Percentiles rank a stretch among this genome's conserved stretches.
Conservation (phyloP, 1,139 yeast genomes). For the Hansenula sp. region DNA sequence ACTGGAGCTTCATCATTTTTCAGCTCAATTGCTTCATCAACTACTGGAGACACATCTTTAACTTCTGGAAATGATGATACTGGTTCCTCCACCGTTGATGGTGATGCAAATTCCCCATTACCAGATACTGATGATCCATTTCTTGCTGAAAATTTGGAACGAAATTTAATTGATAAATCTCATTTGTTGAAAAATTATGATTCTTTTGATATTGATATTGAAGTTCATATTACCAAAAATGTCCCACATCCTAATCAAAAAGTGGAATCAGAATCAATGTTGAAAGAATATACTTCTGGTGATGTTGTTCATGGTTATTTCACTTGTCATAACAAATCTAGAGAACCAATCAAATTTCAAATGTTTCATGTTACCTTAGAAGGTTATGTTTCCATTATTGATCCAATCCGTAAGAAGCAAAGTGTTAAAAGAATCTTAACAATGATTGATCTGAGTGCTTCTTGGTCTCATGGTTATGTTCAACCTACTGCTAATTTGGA, state of each 20-base stretch:
- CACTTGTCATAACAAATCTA: slow-evolving; percentile 41
- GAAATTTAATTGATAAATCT: slow-evolving; percentile 1
- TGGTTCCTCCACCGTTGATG: neutral
- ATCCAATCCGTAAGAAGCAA: slow-evolving; percentile 23
- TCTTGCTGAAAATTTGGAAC: neutral
- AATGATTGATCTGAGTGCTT: slow-evolving; percentile 41
- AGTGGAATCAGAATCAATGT: slow-evolving; percentile 27
- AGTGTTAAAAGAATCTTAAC: slow-evolving; percentile 33
- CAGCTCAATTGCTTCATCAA: too few relatives aligned
- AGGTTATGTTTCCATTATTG: slow-evolving; percentile 36
- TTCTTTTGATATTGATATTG: neutral
- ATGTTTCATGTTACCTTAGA: slow-evolving; percentile 58
- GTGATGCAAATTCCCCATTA: neutral
- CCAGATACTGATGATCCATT: neutral
- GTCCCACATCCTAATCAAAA: slow-evolving; percentile 25
- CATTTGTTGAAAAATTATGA: neutral
- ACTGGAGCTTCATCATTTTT: too few relatives aligned
- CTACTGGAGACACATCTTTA: neutral
- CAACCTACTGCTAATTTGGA: slow-evolving; percentile 42
- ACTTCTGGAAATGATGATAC: neutral
- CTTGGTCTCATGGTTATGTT: slow-evolving; percentile 35
- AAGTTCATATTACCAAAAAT: slow-evolving; percentile 29
- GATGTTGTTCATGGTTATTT: slow-evolving; percentile 52
- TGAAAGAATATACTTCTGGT: slow-evolving; percentile 52
- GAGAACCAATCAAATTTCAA: slow-evolving; percentile 43